Evolutionary conservation across 2,329 filamentous ascomycete species (phyloP), one percentile per base, ranked within the genome.

Genomic region (Aureobasidium sp.): DNA sequence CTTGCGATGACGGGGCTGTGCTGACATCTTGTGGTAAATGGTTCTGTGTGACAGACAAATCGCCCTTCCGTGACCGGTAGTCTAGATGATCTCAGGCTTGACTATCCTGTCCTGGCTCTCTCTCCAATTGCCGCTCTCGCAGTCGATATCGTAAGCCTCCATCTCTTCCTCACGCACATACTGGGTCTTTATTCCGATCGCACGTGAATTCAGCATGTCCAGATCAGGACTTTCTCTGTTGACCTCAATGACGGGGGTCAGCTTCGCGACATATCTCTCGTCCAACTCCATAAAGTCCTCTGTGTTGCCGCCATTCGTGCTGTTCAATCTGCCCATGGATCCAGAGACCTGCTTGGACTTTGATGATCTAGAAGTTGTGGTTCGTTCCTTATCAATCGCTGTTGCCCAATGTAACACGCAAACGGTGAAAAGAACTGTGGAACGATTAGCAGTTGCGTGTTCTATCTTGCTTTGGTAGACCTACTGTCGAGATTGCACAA

Each of bases 401-500:
- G 78, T 78, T 45, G 85, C 79, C 84, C 84, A 87, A 66, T 86
- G 84, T 45, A 87, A 78, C n/a, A 87, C 80, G 3, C 84, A 67
- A 22, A 82, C 80, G 15, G 80, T 84, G 71, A 86, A 85, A 34
- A 86, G 76, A 17, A 86, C 58, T 61, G 27, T 34, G 2, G 1
- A 29, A 22, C 2, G 7, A 22, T 45, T 27, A 42, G 49, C 47
- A 47, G 25, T 12, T 20, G 15, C 17, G 3, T 52, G 5, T 5
- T 14, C 3, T 20, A 12, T 2, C 22, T 20, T 22, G n/a, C 2
- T n/a, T 20, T 14, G 20, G 34, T 2, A 4, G 22, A 73, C 78
- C 68, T 71, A 84, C 84, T 80, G 68, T 87, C 85, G 64, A 79
- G 78, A 67, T 87, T 87, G 68, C 85, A 88, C 67, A 83, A 84